Base-by-base conservation (phyloP, 495 filamentous ascomycete genomes). In the Aspergillus kassunensis region DNA sequence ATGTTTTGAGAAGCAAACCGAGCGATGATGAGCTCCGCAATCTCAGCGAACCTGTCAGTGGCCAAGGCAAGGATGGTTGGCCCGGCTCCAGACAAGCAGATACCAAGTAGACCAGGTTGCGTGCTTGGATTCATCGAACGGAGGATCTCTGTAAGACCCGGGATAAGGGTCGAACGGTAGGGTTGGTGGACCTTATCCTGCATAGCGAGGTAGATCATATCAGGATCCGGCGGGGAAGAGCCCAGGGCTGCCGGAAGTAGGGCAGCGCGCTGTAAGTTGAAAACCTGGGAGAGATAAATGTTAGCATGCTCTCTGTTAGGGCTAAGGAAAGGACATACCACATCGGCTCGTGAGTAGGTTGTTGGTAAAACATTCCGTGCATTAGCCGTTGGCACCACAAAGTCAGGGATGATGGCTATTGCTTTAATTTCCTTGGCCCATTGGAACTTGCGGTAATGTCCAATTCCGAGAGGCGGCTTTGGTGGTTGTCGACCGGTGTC, bases 171-270 rank as follows among this genome's bases (percentile, higher is more conserved):
- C 65, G 88, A 83, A 36, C 93, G 84, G 70, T 97, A 96, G 9
- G 89, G 92, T 67, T 98, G 93, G 68, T 98, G 93, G 33, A 98
- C 78, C 67, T 90, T 93, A 72, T 98, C 93, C 70, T 96, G 91
- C 93, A 98, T 98, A 23, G 89, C 92, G 23, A 91, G 78, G 73
- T 90, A 95, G 65, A 98, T 97, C 68, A 90, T 85, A 54, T 91
- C 86, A 33, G 92, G 82, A 62, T 96, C 85, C n/a, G 91, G 92
- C 6, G 93, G 93, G 13, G 85, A 89, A 55, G 86, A 80, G 39
- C 91, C 91, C 54, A 98, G 74, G 2, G 90, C 90, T 4, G 85
- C 83, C 11, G 91, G 89, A 10, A 98, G 83, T 19, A 97, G 74
- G 13, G 91, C 89, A 63, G 92, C 86, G 51, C 93, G 81, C 66